Evolutionary conservation across 805 yeast genomes (phyloP).

Genomic region (Candida jianshihensis): DNA sequence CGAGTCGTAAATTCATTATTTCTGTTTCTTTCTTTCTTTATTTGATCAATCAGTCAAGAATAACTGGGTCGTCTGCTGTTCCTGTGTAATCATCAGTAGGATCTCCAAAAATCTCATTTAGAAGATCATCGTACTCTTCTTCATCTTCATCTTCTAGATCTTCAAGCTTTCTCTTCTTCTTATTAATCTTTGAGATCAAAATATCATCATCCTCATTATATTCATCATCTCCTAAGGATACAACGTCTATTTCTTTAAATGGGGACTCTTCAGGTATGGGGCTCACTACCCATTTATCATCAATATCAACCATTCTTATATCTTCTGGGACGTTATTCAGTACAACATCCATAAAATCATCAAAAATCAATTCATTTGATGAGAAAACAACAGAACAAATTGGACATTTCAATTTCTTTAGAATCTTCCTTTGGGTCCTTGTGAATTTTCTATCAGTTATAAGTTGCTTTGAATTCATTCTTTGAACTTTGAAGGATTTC

Average conservation of each 20-base stretch:
- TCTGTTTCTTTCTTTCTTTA: too few species aligned
- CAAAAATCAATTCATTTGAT: slow-evolving; percentile 11
- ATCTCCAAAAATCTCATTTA: slow-evolving; percentile 6
- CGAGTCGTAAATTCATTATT: too few species aligned
- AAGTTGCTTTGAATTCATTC: background rate
- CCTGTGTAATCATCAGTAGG: slow-evolving; percentile 2
- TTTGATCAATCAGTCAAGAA: too few species aligned
- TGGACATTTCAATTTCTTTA: slow-evolving; percentile 9
- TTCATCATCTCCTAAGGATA: slow-evolving; percentile 5
- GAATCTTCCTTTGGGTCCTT: slow-evolving; percentile 3
- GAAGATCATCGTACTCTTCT: background rate
- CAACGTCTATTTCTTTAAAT: slow-evolving; percentile 1
- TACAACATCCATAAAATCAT: slow-evolving; percentile 14
- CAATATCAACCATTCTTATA: slow-evolving; percentile 9
- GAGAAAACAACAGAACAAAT: slow-evolving; percentile 10
- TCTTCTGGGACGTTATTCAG: slow-evolving; percentile 2
- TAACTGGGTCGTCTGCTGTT: slow-evolving; percentile 16
- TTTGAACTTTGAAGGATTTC: background rate
- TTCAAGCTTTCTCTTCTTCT: too few species aligned
- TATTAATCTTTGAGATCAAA: too few species aligned
- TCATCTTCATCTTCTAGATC: background rate
- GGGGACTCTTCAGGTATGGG: slow-evolving; percentile 3
- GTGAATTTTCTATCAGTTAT: slow-evolving; percentile 6
- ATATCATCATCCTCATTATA: slow-evolving; percentile 2
- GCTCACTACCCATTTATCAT: slow-evolving; percentile 8